Conservation (phyloP, 2,329 filamentous ascomycete species). For the Oidium heveae region DNA sequence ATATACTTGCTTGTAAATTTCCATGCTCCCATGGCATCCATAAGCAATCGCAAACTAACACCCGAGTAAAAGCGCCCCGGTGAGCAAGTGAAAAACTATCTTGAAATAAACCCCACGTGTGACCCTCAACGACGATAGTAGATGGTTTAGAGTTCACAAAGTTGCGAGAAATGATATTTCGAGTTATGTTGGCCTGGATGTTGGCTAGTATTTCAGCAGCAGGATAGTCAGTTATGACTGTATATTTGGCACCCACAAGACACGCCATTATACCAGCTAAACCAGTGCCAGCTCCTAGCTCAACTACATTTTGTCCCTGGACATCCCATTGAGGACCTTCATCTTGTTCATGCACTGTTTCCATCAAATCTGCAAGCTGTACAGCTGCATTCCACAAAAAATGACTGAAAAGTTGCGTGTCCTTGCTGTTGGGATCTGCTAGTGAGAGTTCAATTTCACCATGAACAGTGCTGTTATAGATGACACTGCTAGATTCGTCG, state of each 20-base stretch:
- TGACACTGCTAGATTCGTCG: constrained; percentile 26
- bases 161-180: constrained; percentile 18
- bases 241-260: constrained; percentile 22
- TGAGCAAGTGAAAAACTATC: constrained; percentile 7
- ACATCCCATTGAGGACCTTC: constrained; percentile 6
- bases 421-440: constrained; percentile 22
- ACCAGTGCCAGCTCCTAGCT: constrained; percentile 42
- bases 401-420: constrained; percentile 39
- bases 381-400: constrained; percentile 47
- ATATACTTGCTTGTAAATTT: constrained; percentile 36
- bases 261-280: constrained; percentile 25
- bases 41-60: constrained; percentile 47
- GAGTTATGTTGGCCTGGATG: constrained; percentile 28
- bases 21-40: constrained; percentile 53
- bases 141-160: neutral
- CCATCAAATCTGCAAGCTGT: constrained; percentile 28
- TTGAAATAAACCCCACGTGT: constrained; percentile 34
- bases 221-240: constrained; percentile 44
- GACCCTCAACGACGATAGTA: constrained; percentile 25
- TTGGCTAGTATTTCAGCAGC: constrained; percentile 31
- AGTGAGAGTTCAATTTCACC: constrained; percentile 9
- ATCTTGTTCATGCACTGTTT: constrained; percentile 12
- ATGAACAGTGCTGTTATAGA: constrained; percentile 27
- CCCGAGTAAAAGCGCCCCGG: constrained; percentile 26
- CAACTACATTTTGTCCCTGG: constrained; percentile 20